Conservation (phyloP, 331 rosid genomes). For the Stylosanthes scabra region DNA sequence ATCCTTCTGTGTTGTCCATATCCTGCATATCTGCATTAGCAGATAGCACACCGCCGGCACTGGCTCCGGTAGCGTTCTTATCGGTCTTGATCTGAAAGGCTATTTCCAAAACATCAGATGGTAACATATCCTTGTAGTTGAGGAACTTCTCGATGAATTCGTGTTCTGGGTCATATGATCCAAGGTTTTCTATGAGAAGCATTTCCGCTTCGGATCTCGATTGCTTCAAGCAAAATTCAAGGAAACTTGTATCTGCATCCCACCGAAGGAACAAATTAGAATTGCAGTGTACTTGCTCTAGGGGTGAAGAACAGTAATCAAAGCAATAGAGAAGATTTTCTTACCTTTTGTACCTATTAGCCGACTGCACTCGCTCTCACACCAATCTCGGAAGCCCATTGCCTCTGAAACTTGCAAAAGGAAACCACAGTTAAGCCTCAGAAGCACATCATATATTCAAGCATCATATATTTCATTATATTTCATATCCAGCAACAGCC, state of each 20-base stretch:
- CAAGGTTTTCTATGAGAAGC: conserved; percentile 78
- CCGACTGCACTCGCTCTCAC: conserved; percentile 82
- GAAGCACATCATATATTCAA: too few species aligned
- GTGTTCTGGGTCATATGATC: conserved; percentile 84
- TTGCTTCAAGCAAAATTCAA: conserved; percentile 93
- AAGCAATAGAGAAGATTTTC: too few species aligned
- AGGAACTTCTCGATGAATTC: conserved; percentile 90
- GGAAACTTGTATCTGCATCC: conserved; percentile 82
- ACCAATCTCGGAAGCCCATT: conserved; percentile 86
- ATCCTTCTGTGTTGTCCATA: conserved; percentile 49
- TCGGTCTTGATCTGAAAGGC: conserved; percentile 57
- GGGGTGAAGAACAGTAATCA: not conserved
- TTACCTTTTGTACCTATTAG: conserved; percentile 90
- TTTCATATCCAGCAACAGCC: too few species aligned
- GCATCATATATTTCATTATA: too few species aligned
- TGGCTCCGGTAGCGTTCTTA: not conserved
- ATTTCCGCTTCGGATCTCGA: conserved; percentile 93
- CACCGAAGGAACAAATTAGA: conserved; percentile 26
- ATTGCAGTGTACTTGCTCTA: not conserved
- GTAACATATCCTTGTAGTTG: conserved; percentile 84
- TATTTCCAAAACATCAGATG: conserved; percentile 81
- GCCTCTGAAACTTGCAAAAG: conserved; percentile 67
- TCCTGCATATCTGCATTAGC: conserved; percentile 53
- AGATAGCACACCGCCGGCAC: conserved; percentile 50
- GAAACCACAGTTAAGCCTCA: not conserved